phyloP scores from a whole-genome alignment of 352 stramenopile species.

The Globisporangium okanoganense region DNA sequence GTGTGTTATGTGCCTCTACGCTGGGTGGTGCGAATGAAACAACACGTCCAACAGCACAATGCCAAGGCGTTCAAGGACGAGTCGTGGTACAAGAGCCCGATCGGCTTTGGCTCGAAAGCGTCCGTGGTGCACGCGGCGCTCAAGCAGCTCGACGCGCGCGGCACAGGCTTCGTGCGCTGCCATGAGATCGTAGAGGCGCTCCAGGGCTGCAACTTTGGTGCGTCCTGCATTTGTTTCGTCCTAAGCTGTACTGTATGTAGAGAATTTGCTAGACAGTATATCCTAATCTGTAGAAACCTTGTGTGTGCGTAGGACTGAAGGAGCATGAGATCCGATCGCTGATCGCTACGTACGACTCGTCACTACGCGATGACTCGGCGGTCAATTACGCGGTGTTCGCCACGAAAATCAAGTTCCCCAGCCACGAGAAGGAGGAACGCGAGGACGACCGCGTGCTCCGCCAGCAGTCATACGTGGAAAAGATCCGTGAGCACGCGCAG shows the following conservation, averaged over 20 bases:
- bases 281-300: background rate
- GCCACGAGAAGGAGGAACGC: background rate
- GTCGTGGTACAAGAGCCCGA: slow-evolving; percentile 46
- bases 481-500: slow-evolving; percentile 35
- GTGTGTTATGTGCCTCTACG: background rate
- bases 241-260: background rate
- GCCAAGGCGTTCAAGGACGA: slow-evolving; percentile 64
- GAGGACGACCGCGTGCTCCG: slow-evolving; percentile 35
- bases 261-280: too few species aligned
- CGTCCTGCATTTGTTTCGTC: background rate
- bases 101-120: slow-evolving; percentile 40
- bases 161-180: slow-evolving; percentile 31
- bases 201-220: slow-evolving; percentile 30
- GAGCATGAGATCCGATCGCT: slow-evolving; percentile 28
- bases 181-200: slow-evolving; percentile 32
- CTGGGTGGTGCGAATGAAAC: background rate
- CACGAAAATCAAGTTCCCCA: slow-evolving; percentile 27
- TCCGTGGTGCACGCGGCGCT: slow-evolving; percentile 43
- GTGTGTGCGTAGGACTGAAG: slow-evolving; percentile 18
- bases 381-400: slow-evolving; percentile 49
- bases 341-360: slow-evolving; percentile 27
- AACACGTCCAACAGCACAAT: slow-evolving; percentile 11
- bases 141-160: slow-evolving; percentile 31
- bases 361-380: slow-evolving; percentile 16
- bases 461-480: slow-evolving; percentile 47